Percentiles rank a stretch among this genome's conserved stretches.
These are phyloP conservation scores for Fraxinus cuspidata DNA, from an alignment of 257 asterid species.

Conservation along the genomic window DNA sequence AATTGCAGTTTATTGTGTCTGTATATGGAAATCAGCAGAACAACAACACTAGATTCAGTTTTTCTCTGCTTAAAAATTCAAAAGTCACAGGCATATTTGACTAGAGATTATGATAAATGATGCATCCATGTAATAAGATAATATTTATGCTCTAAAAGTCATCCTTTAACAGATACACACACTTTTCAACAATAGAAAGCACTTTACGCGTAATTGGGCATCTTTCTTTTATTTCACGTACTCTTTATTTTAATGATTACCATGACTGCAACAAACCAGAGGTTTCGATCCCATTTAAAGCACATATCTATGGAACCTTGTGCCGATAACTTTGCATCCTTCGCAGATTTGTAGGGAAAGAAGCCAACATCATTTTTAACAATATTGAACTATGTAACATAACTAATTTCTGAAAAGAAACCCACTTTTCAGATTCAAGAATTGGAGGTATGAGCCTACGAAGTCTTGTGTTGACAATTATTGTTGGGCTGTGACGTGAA, in stretches of 20 bases:
- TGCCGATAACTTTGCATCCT: constrained; percentile 20
- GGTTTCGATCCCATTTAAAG: constrained; percentile 1
- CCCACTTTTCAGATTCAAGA: not conserved
- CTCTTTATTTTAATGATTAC: constrained; percentile 28
- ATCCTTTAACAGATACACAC: constrained; percentile 14
- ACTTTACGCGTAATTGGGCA: constrained; percentile 19
- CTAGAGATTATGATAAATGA: not conserved
- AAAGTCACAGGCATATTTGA: not conserved
- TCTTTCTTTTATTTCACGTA: constrained; percentile 29
- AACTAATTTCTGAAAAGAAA: not conserved
- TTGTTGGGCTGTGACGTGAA: too few relatives aligned
- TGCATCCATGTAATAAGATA: not conserved
- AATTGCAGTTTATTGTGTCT: not conserved
- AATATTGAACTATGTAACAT: constrained; percentile 5
- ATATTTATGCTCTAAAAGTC: constrained; percentile 13
- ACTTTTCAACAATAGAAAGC: constrained; percentile 7
- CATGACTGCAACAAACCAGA: constrained; percentile 28
- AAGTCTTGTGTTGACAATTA: not conserved
- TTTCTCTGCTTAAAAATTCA: not conserved
- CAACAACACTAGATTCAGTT: not conserved
- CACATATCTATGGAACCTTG: constrained; percentile 21
- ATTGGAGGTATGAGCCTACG: too few relatives aligned
- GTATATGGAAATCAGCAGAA: not conserved
- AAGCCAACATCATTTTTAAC: not conserved
- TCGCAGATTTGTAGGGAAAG: not conserved